Base-by-base conservation (phyloP, 805 yeast species). In the Cyberlindnera nakhonratchasimensis region DNA sequence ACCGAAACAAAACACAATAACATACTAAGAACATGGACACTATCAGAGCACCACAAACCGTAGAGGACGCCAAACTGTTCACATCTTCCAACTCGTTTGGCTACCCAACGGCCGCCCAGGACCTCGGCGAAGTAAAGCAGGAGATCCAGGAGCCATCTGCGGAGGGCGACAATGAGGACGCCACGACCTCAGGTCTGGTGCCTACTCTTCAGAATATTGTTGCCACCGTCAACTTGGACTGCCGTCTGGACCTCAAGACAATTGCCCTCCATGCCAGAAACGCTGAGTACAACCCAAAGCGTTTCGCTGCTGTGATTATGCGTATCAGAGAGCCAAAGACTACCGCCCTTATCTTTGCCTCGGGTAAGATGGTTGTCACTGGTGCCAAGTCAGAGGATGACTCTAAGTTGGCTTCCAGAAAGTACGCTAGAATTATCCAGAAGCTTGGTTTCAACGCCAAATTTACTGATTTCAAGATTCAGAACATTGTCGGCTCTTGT, bases 261-360 rank as follows among this genome's bases (percentile, higher is more conserved):
- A 95, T 93, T 61, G 99, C 99, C 1, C 72, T 93, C 48, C 99
- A 93, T 66, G 98, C 98, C 3, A 88, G 99, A 77, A 93, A 93
- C 67, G 99, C 99, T 26, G 99, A 93, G 65, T 93, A 93, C 69
- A 93, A 93, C 59, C 99, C 99, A 39, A 88, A 86, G 63, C 95
- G 99, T 72, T 93, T 93, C 71, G 99, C 99, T 12, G 99, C 99
- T 45, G 99, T 93, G 37, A 93, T 93, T 55, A 93, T 93, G 99
- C 86, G 99, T 75, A 93, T 93, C 55, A 80, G 99, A 67, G 99
- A 93, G 64, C 99, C 99, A 14, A 93, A 93, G 65, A 93, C 99
- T 1, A 93, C 99, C 2, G 98, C 99, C 0, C 74, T 93, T 54
- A 93, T 93, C 52, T 93, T 93, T 65, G 99, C 99, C 2, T 89